Percentiles rank a stretch among this genome's conserved stretches.
Evolutionary conservation across 2,329 filamentous ascomycete species (phyloP).

Genomic region (Karstenula rhodostoma): DNA sequence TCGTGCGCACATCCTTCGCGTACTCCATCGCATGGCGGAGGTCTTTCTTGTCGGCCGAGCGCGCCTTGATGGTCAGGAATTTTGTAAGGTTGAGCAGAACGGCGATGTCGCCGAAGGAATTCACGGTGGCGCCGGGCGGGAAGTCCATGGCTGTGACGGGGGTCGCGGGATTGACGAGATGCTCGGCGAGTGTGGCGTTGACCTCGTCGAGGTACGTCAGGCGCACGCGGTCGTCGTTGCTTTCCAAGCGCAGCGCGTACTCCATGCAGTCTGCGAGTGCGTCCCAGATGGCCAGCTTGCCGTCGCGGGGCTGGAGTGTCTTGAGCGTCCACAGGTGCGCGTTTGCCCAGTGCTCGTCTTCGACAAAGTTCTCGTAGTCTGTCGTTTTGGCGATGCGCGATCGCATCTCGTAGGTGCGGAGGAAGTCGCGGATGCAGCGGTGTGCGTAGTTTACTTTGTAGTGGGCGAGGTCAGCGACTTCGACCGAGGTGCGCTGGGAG

Average conservation of each 20-base stretch:
- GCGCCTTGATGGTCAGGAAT: conserved; percentile 31
- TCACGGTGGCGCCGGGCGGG: conserved; percentile 6
- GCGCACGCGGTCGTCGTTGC: conserved; percentile 26
- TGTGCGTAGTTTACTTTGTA: conserved; percentile 38
- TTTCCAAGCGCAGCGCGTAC: conserved; percentile 27
- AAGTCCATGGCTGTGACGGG: conserved; percentile 14
- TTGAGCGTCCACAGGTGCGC: conserved; percentile 35
- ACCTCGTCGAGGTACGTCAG: conserved; percentile 34
- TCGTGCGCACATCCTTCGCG: conserved; percentile 28
- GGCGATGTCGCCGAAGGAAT: conserved; percentile 34
- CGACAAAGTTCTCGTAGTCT: conserved; percentile 22
- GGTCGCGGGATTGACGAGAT: conserved; percentile 21
- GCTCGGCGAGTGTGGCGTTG: conserved; percentile 24
- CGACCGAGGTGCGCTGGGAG: conserved; percentile 9
- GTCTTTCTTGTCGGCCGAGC: conserved; percentile 29
- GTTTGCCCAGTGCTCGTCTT: conserved; percentile 34
- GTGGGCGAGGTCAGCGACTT: conserved; percentile 15
- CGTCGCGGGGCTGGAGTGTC: conserved; percentile 22
- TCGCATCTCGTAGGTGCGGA: conserved; percentile 23
- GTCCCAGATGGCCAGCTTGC: conserved; percentile 28
- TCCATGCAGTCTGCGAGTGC: conserved; percentile 29
- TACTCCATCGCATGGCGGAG: conserved; percentile 36
- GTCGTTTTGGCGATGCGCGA: conserved; percentile 17
- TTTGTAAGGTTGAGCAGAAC: conserved; percentile 32
- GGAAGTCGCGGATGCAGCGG: conserved; percentile 33